Percentiles rank a stretch among this genome's conserved stretches.
Conservation (phyloP, 2,329 filamentous ascomycete species). For the Cladorrhinum sp. region DNA sequence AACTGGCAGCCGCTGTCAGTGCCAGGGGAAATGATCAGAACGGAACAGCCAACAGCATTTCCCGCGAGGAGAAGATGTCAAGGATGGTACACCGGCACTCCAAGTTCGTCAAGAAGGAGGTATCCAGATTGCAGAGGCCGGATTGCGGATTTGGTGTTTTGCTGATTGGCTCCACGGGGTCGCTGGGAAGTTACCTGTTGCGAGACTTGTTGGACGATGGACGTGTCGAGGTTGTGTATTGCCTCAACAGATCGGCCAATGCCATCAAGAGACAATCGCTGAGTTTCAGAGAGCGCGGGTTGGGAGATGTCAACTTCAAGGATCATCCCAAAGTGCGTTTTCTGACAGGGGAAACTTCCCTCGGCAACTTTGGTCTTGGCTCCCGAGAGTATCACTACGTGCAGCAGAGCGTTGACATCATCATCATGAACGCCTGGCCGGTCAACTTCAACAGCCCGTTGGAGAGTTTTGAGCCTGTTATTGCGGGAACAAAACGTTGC, state of each 20-base stretch:
- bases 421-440: slow-evolving; percentile 12
- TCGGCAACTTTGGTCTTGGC: neutral
- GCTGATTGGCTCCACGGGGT: too few relatives aligned
- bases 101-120: too few relatives aligned
- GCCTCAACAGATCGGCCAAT: neutral
- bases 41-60: too few relatives aligned
- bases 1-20: neutral
- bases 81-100: too few relatives aligned
- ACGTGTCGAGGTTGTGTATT: too few relatives aligned
- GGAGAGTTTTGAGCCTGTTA: slow-evolving; percentile 5
- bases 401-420: neutral
- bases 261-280: neutral
- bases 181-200: too few relatives aligned
- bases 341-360: slow-evolving; percentile 3
- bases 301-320: neutral
- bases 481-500: slow-evolving; percentile 6
- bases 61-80: too few relatives aligned
- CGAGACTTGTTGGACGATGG: too few relatives aligned
- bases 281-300: neutral
- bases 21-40: too few relatives aligned
- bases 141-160: too few relatives aligned
- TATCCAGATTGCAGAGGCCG: too few relatives aligned
- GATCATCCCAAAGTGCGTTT: neutral
- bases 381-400: neutral
- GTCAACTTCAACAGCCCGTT: slow-evolving; percentile 11